Conservation (phyloP, 176 grass and related monocot genomes). For the Guadua angustifolia region DNA sequence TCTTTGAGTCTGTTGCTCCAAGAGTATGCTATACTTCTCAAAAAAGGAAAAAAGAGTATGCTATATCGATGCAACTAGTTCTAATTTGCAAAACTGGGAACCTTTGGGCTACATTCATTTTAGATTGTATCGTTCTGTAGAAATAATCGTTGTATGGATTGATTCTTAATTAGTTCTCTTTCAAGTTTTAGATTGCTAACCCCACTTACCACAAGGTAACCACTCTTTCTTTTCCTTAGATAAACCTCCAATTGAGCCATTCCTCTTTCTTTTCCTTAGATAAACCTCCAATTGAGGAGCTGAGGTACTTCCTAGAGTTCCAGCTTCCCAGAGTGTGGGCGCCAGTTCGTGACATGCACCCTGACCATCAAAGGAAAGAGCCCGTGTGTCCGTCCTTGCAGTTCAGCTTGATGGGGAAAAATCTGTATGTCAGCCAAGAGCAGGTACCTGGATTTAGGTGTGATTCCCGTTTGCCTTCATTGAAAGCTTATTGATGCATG, state of each 20-base stretch:
- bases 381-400: slow-evolving; percentile 71
- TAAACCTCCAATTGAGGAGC: slow-evolving; percentile 77
- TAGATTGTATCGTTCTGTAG: background rate
- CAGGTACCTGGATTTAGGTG: slow-evolving; percentile 3
- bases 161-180: background rate
- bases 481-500: background rate
- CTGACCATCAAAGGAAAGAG: slow-evolving; percentile 66
- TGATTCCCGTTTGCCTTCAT: background rate
- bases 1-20: too few relatives aligned
- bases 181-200: too few relatives aligned
- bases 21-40: background rate
- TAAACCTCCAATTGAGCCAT: too few relatives aligned
- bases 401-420: slow-evolving; percentile 75
- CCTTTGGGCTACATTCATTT: background rate
- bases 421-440: slow-evolving; percentile 68
- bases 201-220: too few relatives aligned
- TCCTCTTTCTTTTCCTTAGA: slow-evolving; percentile 47
- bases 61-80: background rate
- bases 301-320: slow-evolving; percentile 78
- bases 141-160: background rate
- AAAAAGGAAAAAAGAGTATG: background rate
- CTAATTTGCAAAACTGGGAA: background rate
- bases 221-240: too few relatives aligned
- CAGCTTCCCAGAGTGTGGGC: slow-evolving; percentile 71
- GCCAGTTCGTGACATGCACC: slow-evolving; percentile 56